Evolutionary conservation across 2,329 filamentous ascomycete species (phyloP).

Genomic region (Hypoxylon sp.): DNA sequence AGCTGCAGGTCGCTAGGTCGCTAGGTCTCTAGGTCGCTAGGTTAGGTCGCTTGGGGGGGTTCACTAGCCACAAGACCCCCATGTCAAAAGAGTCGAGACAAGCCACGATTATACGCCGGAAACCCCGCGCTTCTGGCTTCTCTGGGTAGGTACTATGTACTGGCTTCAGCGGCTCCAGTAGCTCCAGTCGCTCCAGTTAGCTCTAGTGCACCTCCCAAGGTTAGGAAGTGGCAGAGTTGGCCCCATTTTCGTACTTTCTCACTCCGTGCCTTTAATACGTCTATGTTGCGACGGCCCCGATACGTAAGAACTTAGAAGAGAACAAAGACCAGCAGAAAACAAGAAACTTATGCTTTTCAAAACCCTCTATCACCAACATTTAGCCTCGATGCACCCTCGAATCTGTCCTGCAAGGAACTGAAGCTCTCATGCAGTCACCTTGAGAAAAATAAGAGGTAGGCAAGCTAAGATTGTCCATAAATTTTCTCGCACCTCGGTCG

Average conservation of each 20-base stretch:
- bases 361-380: background rate
- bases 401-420: background rate
- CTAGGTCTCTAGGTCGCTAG: too few relatives aligned
- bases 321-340: constrained; percentile 1
- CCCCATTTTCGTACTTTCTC: constrained; percentile 18
- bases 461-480: constrained; percentile 12
- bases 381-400: constrained; percentile 15
- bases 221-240: background rate
- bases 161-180: constrained; percentile 1
- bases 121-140: constrained; percentile 28
- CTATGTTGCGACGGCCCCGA: constrained; percentile 12
- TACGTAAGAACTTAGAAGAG: background rate
- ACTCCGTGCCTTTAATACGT: constrained; percentile 16
- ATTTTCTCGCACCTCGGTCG: constrained; percentile 16
- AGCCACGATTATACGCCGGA: constrained; percentile 13
- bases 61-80: constrained; percentile 21
- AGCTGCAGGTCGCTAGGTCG: background rate
- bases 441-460: constrained; percentile 17
- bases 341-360: background rate
- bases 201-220: background rate
- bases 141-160: too few relatives aligned
- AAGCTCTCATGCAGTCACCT: constrained; percentile 22
- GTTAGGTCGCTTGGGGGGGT: background rate
- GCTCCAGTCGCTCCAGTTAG: background rate
- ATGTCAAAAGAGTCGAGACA: constrained; percentile 1